phyloP scores from a whole-genome alignment of 1,139 yeast species.

The Torulaspora pretoriensis region DNA sequence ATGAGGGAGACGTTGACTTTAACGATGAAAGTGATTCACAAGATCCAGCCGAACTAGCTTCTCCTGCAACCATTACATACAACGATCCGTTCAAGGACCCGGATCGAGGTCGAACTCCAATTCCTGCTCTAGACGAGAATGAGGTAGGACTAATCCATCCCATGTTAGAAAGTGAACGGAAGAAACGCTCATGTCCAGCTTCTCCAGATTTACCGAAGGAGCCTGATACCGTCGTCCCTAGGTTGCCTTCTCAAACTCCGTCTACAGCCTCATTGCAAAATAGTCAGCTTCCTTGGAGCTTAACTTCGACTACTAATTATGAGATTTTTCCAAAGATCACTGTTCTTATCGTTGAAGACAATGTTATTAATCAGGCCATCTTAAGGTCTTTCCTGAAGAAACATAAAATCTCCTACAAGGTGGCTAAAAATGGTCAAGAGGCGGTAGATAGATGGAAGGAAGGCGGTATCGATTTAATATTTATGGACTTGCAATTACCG shows the following conservation, averaged over 20 bases:
- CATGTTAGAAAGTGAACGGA: constrained; percentile 14
- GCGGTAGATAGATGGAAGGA: constrained; percentile 89
- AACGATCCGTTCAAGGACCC: neutral
- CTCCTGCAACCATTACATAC: constrained; percentile 2
- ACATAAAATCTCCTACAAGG: constrained; percentile 77
- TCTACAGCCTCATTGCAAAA: constrained; percentile 2
- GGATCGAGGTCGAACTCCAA: neutral
- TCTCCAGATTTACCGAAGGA: constrained; percentile 9
- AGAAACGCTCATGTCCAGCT: constrained; percentile 11
- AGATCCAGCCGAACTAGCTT: constrained; percentile 4
- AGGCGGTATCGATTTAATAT: constrained; percentile 87
- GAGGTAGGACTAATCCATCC: constrained; percentile 23
- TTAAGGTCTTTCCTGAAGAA: constrained; percentile 86
- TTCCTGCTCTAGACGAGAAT: constrained; percentile 17
- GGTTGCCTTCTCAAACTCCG: constrained; percentile 1
- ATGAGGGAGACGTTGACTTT: constrained; percentile 19
- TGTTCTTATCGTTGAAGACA: constrained; percentile 92
- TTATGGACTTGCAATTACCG: constrained; percentile 94
- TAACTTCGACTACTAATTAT: constrained; percentile 23
- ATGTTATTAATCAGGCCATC: constrained; percentile 89
- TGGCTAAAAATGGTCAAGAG: constrained; percentile 88
- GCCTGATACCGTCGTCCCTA: constrained; percentile 9
- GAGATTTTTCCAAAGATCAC: constrained; percentile 66
- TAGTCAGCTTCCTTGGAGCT: constrained; percentile 7
- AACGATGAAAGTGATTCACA: constrained; percentile 9